Conservation (phyloP, 2,329 filamentous ascomycete genomes). For the Geosmithia morbida region DNA sequence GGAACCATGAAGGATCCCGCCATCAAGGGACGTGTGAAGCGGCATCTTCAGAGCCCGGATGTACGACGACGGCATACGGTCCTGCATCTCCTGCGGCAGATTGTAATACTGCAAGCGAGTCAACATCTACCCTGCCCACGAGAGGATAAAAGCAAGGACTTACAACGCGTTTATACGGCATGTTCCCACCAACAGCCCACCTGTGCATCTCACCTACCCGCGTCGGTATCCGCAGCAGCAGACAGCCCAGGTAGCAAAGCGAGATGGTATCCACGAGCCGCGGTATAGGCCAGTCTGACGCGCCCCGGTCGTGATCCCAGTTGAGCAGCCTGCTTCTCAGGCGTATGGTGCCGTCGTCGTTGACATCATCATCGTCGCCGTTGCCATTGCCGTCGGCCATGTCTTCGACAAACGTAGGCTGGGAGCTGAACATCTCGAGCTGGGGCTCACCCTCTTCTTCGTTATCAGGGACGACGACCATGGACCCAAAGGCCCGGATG, state of each 20-base stretch:
- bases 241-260: slow-evolving; percentile 64
- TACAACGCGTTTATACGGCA: slow-evolving; percentile 60
- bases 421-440: slow-evolving; percentile 21
- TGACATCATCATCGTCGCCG: slow-evolving; percentile 1
- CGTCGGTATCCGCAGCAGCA: slow-evolving; percentile 65
- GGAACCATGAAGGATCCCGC: slow-evolving; percentile 47
- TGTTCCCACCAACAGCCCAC: slow-evolving; percentile 52
- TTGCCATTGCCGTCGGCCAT: slow-evolving; percentile 1
- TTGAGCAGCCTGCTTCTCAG: neutral
- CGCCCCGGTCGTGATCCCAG: slow-evolving; percentile 18
- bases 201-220: slow-evolving; percentile 56
- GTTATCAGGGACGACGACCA: slow-evolving; percentile 12
- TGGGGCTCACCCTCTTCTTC: slow-evolving; percentile 6
- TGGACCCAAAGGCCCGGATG: slow-evolving; percentile 26
- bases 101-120: slow-evolving; percentile 27
- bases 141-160: slow-evolving; percentile 10
- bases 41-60: slow-evolving; percentile 42
- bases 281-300: slow-evolving; percentile 42
- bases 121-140: neutral
- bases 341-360: neutral
- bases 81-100: slow-evolving; percentile 50
- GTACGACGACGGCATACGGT: slow-evolving; percentile 48
- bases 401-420: slow-evolving; percentile 7
- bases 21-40: slow-evolving; percentile 22
- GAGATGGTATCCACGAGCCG: slow-evolving; percentile 60